Percentiles rank a stretch among this genome's conserved stretches.
Conservation (phyloP, 1,284 basidiomycete species). For the Ganoderma resinaceum region DNA sequence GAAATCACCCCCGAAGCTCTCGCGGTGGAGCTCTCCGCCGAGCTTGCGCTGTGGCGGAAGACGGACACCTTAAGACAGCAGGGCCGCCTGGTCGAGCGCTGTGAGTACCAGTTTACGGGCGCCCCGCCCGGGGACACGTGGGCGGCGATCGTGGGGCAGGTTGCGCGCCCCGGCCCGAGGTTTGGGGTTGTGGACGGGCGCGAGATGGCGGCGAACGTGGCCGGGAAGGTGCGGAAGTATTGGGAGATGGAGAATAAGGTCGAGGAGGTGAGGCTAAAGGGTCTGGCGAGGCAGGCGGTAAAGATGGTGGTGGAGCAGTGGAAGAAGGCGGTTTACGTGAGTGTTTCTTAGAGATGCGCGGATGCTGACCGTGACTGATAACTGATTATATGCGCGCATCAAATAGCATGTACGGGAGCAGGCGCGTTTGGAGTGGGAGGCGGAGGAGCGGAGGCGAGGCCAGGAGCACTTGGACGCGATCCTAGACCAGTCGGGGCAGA, state of each 20-base stretch:
- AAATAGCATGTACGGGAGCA: constrained; percentile 76
- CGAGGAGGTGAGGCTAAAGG: constrained; percentile 74
- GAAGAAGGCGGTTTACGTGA: constrained; percentile 88
- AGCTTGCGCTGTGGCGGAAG: constrained; percentile 61
- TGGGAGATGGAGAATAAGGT: constrained; percentile 76
- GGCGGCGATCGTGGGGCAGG: constrained; percentile 60
- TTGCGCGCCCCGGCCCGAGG: constrained; percentile 45
- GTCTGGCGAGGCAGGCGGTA: constrained; percentile 74
- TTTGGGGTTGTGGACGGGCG: constrained; percentile 56
- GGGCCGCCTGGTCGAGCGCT: constrained; percentile 41
- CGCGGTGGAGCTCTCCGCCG: constrained; percentile 51
- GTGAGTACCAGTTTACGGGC: constrained; percentile 22
- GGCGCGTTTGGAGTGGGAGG: constrained; percentile 61
- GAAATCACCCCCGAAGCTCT: constrained; percentile 54
- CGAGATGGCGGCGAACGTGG: constrained; percentile 64
- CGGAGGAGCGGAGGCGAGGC: constrained; percentile 72
- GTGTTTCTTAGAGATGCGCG: constrained; percentile 40
- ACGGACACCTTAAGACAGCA: constrained; percentile 54
- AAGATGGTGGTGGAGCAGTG: constrained; percentile 83
- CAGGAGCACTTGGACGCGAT: constrained; percentile 92
- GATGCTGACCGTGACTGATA: neutral
- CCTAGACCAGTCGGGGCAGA: constrained; percentile 87
- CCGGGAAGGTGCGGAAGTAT: constrained; percentile 75
- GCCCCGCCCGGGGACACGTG: constrained; percentile 44
- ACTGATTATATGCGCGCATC: neutral